Percentiles rank a stretch among this genome's conserved stretches.
Conservation (phyloP, 805 yeast species). For the Teunomyces lycoperdinae region DNA sequence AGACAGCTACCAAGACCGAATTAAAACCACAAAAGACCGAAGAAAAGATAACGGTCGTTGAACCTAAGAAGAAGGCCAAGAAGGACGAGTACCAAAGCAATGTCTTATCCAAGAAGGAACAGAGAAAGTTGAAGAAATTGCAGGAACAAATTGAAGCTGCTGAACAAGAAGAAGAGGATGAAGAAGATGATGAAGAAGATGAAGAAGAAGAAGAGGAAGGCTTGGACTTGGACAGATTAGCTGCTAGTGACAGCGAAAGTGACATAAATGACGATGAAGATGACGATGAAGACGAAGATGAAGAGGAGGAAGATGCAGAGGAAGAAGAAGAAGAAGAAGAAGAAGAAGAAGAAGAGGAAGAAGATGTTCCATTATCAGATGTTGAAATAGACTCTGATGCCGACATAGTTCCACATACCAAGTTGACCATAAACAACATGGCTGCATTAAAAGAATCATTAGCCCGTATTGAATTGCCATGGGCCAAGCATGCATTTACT, state of each 20-base stretch:
- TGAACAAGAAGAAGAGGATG: conserved; percentile 25
- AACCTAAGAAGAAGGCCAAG: conserved; percentile 18
- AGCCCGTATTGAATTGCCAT: conserved; percentile 63
- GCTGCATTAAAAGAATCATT: conserved; percentile 76
- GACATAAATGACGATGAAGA: conserved; percentile 39
- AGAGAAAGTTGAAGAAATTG: conserved; percentile 55
- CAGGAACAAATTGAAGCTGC: conserved; percentile 27
- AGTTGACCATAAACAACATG: conserved; percentile 80
- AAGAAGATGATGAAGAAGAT: conserved; percentile 29
- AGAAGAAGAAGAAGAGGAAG: conserved; percentile 62
- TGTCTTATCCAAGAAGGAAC: conserved; percentile 60
- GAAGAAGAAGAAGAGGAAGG: conserved; percentile 36
- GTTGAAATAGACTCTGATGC: conserved; percentile 93
- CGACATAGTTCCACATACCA: conserved; percentile 89
- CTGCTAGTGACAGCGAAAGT: conserved; percentile 53
- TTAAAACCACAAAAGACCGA: conserved; percentile 11
- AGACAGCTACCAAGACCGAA: conserved; percentile 2
- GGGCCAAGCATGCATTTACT: conserved; percentile 65
- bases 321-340: conserved; percentile 64
- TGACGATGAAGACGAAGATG: conserved; percentile 51
- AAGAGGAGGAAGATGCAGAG: conserved; percentile 56
- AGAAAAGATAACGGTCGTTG: conserved; percentile 8
- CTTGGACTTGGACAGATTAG: conserved; percentile 52
- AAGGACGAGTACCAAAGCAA: conserved; percentile 44
- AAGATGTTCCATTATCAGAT: conserved; percentile 84